These are phyloP conservation scores for Dothistroma septosporum DNA, from an alignment of 2,329 filamentous ascomycete genomes.

Conservation along the genomic window DNA sequence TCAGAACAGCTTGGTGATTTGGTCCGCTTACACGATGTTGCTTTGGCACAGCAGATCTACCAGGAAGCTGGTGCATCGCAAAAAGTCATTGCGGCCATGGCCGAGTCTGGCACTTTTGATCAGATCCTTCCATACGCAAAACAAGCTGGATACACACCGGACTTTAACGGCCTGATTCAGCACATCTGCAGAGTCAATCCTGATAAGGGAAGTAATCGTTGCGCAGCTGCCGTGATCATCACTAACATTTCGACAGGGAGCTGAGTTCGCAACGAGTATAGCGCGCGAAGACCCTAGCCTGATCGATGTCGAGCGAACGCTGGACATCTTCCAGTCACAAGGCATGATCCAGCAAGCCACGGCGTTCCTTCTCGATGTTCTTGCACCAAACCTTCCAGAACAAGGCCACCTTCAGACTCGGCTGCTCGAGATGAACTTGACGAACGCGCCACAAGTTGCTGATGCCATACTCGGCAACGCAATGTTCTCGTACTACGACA, in stretches of 20 bases:
- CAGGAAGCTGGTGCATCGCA: constrained; percentile 83
- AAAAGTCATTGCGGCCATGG: constrained; percentile 92
- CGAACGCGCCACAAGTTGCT: constrained; percentile 94
- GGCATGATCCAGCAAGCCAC: constrained; percentile 97
- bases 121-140: constrained; percentile 90
- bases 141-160: constrained; percentile 83
- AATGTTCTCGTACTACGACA: constrained; percentile 98
- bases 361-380: constrained; percentile 91
- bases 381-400: constrained; percentile 92
- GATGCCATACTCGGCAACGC: constrained; percentile 97
- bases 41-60: constrained; percentile 83
- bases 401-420: constrained; percentile 91
- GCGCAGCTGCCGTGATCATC: background rate
- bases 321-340: constrained; percentile 97
- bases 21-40: constrained; percentile 82
- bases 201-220: constrained; percentile 9
- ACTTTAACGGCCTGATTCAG: constrained; percentile 87
- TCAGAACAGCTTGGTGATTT: constrained; percentile 96
- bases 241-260: constrained; percentile 71
- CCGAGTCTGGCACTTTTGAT: constrained; percentile 93
- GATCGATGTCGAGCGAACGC: constrained; percentile 88
- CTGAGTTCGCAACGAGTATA: constrained; percentile 88
- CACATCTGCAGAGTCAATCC: constrained; percentile 81
- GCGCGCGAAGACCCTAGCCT: constrained; percentile 84
- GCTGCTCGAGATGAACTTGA: constrained; percentile 93